Evolutionary conservation across 768 basidiomycete genomes (phyloP).

Genomic region (Hebeloma cylindrosporum): DNA sequence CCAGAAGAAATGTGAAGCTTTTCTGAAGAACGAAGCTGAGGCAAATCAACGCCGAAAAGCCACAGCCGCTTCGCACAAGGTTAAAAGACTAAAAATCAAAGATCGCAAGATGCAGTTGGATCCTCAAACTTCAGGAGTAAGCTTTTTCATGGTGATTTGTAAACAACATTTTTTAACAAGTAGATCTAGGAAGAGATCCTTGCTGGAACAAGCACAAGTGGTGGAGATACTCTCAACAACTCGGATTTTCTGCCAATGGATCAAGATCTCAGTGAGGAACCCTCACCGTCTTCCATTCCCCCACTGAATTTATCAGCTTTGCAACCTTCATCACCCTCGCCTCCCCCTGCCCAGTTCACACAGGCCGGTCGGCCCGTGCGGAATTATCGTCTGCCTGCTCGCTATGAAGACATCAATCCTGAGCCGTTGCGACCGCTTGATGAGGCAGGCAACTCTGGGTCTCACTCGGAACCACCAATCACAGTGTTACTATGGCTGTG

Average conservation of each 20-base stretch:
- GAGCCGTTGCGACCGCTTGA: slow-evolving; percentile 3
- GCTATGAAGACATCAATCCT: slow-evolving; percentile 15
- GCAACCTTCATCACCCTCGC: slow-evolving; percentile 9
- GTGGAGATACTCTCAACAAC: slow-evolving; percentile 7
- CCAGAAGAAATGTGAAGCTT: slow-evolving; percentile 16
- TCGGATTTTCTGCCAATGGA: slow-evolving; percentile 6
- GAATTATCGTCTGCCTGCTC: slow-evolving; percentile 11
- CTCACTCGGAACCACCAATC: neutral
- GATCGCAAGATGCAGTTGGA: no score
- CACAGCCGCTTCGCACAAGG: slow-evolving; percentile 1
- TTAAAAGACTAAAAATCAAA: slow-evolving; percentile 10
- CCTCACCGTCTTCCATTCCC: no score
- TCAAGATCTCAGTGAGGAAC: slow-evolving; percentile 2
- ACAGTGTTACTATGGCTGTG: neutral
- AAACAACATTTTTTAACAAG: no score
- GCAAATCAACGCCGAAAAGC: slow-evolving; percentile 8
- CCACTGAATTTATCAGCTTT: neutral
- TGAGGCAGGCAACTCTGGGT: no score
- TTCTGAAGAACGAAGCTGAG: slow-evolving; percentile 7
- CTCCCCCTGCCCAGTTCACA: slow-evolving; percentile 11
- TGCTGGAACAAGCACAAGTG: no score
- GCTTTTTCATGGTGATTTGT: no score
- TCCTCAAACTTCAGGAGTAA: no score
- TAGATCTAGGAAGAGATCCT: no score
- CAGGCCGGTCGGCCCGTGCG: slow-evolving; percentile 16